Base-by-base conservation (phyloP, 1,139 yeast species). In the Kodamaea fungicola region DNA sequence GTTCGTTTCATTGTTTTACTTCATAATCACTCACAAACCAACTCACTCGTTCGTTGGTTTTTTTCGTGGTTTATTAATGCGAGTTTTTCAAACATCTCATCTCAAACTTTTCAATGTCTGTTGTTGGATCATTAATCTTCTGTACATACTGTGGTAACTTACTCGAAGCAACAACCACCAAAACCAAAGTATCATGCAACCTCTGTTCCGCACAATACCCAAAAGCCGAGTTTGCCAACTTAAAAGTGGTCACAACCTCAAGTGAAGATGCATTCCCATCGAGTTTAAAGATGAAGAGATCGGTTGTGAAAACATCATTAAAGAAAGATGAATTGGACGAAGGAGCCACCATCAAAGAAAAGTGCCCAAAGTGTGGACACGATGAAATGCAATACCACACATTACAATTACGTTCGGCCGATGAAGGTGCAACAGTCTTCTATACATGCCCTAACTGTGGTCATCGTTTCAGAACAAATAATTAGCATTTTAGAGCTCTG, bases 361-460 rank as follows among this genome's bases (percentile, higher is more conserved):
- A 85, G 57, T 92, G 99, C 72, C 97, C 97, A 16, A 82, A 89
- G 63, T 92, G 98, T 78, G 97, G 96, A 35, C 78, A 90, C 62
- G 97, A 92, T 55, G 97, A 92, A 64, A 94, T 94, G 98, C 92
- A 83, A 59, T 92, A 92, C 62, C 97, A 92, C 58, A 92, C 98
- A 7, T 71, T 92, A 52, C 99, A 92, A 64, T 76, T 92, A 51
- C 80, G 99, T 68, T 86, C 96, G 38, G 99, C 98, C 2, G 99
- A 92, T 74, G 99, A 92, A 74, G 99, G 98, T 72, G 94, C 94
- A 23, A 85, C 95, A 6, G 94, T 85, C 24, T 94, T 92, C 60
- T 94, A 92, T 66, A 90, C 98, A 1, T 92, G 98, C 71, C 84
- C 95, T 2, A 69, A 76, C 35, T 92, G 99, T 73, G 92, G 92